Evolutionary conservation across 352 stramenopile genomes (phyloP), one percentile per base, ranked within the genome.

Genomic region (Phytophthora sojae): DNA sequence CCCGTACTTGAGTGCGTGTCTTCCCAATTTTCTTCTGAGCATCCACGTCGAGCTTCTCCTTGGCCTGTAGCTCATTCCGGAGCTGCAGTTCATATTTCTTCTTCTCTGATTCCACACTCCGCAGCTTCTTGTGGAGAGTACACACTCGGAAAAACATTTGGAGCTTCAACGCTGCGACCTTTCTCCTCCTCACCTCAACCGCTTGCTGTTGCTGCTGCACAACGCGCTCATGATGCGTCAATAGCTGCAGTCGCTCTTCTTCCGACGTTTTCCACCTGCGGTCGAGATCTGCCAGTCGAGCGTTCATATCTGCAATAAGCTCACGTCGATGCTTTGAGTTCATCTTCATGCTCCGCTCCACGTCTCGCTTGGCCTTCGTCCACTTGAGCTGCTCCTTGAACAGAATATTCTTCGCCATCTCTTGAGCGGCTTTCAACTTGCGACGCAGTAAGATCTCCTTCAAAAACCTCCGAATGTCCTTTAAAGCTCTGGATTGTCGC

Each of bases 341-440:
- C 1, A 81, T 52, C n/a, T 75, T 67, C 44, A 77, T 75, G 0
- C 59, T 75, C 21, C 73, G 82, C 55, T 82, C 68, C 30, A 83
- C 69, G 8, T 92, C 82, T 49, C 75, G 71, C 11, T 80, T 79
- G 1, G 75, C 75, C 30, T 89, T 87, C 3, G 80, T 79, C 35
- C 73, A 76, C n/a, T 74, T 70, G 0, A 89, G 54, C 17, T 87
- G 73, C 29, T 85, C 59, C 32, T 86, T 80, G 50, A 87, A 83
- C 21, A 82, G 57, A 9, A 85, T 62, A 4, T 77, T 79, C 19
- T 79, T 81, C 12, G 79, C 64, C 39, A 61, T 58, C 25, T 76
- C 71, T 17, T 78, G 66, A 4, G 66, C 81, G 21, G 64, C 61
- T n/a, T 70, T 75, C 19, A 91, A 57, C 49, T 70, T 67, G 2